Percentiles rank a stretch among this genome's conserved stretches.
phyloP scores from a whole-genome alignment of 805 yeast species.

The Yamadazyma sp. region DNA sequence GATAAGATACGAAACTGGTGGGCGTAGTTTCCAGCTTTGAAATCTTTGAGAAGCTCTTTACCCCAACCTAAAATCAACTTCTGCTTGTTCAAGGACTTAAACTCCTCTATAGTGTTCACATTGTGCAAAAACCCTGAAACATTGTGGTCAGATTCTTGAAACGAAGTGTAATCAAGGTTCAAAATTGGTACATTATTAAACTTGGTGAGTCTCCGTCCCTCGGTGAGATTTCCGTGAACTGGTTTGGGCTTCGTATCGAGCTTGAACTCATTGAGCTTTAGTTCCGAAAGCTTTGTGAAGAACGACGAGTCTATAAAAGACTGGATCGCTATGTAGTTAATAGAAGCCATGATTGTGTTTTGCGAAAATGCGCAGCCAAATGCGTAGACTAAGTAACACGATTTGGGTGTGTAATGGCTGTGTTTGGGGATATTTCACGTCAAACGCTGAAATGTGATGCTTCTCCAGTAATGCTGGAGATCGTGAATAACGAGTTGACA shows the following conservation, averaged over 20 bases:
- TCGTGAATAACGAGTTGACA: too few species aligned
- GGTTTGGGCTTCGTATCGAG: conserved; percentile 50
- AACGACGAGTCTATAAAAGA: conserved; percentile 87
- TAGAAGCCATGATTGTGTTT: not conserved
- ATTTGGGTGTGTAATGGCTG: too few species aligned
- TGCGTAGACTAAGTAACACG: too few species aligned
- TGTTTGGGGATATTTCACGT: too few species aligned
- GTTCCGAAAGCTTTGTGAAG: conserved; percentile 69
- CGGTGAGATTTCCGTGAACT: conserved; percentile 45
- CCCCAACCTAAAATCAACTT: conserved; percentile 49
- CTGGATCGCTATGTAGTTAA: conserved; percentile 48
- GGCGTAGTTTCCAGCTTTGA: conserved; percentile 39
- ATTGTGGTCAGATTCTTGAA: conserved; percentile 19
- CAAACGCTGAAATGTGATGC: too few species aligned
- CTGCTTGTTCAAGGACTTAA: conserved; percentile 67
- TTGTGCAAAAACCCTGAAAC: conserved; percentile 47
- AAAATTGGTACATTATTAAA: conserved; percentile 36
- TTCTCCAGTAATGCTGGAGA: too few species aligned
- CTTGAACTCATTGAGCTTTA: conserved; percentile 73
- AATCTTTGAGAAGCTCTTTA: conserved; percentile 18
- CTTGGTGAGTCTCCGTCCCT: conserved; percentile 33
- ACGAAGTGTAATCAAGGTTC: conserved; percentile 33
- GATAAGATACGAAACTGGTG: conserved; percentile 45
- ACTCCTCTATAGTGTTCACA: conserved; percentile 83
- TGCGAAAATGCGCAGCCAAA: too few species aligned